Evolutionary conservation across 305 asterid species (phyloP), one percentile per base, ranked within the genome.

Genomic region (Striga hermonthica): DNA sequence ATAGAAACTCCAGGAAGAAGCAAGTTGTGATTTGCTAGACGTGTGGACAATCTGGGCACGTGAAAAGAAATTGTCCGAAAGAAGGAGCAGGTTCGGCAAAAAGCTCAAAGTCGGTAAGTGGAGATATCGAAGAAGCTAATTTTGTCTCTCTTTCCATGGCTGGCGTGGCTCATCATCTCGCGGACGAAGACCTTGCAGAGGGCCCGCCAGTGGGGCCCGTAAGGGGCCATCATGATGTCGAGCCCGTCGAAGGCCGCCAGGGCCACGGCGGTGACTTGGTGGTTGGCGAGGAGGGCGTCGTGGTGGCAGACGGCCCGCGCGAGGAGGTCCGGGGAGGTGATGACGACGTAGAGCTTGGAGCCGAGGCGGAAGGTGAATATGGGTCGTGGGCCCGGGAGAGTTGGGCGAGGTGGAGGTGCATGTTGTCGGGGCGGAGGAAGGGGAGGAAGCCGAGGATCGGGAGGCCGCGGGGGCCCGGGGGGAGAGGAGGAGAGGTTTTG

Each of bases 401-500:
- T 9, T 69, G 40, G 0, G 73, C 12, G 45, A 81, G 70, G 31
- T 69, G 68, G n/a, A 6, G 15, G 75, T 79, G 83, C 45, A 81
- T 31, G 11, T 79, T 64, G 31, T 22, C 31, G 6, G 70, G 9
- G 14, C 40, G 16, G 1, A 83, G 81, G 59, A 75, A 83, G 4
- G 80, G 83, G 6, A 81, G 34, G 65, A 65, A 76, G 14, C 89
- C 86, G 15, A 83, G 69, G 7, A 83, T 44, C 1, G 83, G 86
- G 41, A 83, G 52, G 53, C 83, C 86, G 9, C 69, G 43, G n/a
- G 86, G 85, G 39, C 88, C 88, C 6, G 83, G 88, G 11, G 85
- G 87, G 72, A 60, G 28, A 7, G 60, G 53, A 9, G 44, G 36
- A 14, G 31, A 15, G 9, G 3, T 22, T 52, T 16, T 22, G 31